Conservation (phyloP, 768 basidiomycete genomes). For the Leccinum ochraceum region DNA sequence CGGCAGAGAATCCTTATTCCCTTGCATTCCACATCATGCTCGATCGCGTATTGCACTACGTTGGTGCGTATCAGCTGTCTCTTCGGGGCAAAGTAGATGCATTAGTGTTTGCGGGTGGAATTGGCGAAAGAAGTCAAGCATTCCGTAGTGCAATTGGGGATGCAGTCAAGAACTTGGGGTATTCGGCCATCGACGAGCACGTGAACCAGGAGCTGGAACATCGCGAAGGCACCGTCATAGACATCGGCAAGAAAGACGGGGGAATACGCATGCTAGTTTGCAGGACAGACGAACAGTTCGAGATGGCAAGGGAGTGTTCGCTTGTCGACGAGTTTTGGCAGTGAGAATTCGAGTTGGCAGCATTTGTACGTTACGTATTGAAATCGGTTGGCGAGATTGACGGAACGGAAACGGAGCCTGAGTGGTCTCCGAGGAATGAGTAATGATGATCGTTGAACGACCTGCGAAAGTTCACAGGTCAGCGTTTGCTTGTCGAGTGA, state of each 20-base stretch:
- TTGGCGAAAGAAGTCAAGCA: conserved; percentile 73
- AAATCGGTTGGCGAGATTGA: not conserved
- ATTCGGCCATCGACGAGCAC: conserved; percentile 45
- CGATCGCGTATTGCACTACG: conserved; percentile 71
- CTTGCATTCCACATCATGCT: conserved; percentile 65
- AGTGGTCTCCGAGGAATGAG: not conserved
- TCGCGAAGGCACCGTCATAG: conserved; percentile 43
- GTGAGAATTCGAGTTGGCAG: conserved; percentile 7
- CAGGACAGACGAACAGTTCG: conserved; percentile 63
- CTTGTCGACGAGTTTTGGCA: conserved; percentile 18
- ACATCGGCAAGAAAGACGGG: conserved; percentile 39
- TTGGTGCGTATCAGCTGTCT: conserved; percentile 77
- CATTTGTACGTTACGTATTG: not conserved
- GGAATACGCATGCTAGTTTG: conserved; percentile 54
- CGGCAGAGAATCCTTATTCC: conserved; percentile 39
- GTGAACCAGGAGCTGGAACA: conserved; percentile 46
- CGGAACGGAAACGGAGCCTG: not conserved
- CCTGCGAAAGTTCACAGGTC: not conserved
- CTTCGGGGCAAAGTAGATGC: conserved; percentile 70
- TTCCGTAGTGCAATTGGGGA: conserved; percentile 60
- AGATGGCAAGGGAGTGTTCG: conserved; percentile 48
- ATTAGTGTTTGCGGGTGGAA: conserved; percentile 84
- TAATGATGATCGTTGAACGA: not conserved
- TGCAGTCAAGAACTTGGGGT: conserved; percentile 58
- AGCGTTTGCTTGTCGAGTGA: not conserved